A percentile compares a stretch with the other conserved stretches of the same genome.
Conservation (phyloP, 106 monocot species). For the Dendrobium officinale region DNA sequence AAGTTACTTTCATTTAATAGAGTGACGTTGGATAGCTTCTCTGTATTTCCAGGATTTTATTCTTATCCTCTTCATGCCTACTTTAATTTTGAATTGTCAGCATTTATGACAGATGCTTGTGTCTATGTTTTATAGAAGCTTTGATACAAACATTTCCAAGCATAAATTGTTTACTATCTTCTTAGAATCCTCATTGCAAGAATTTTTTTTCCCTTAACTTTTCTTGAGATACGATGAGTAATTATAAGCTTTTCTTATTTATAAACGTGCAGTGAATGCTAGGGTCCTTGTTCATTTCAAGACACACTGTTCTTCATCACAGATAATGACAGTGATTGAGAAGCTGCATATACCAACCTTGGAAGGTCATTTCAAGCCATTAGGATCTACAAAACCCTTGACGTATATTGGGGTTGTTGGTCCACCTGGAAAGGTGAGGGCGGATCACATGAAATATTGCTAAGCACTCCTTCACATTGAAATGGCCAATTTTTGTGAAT, state of each 20-base stretch:
- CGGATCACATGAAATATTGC: background rate
- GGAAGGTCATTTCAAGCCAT: slow-evolving; percentile 26
- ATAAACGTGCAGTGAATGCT: slow-evolving; percentile 30
- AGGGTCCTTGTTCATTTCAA: slow-evolving; percentile 27
- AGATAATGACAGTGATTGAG: slow-evolving; percentile 30
- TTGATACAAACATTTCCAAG: background rate
- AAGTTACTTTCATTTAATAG: background rate
- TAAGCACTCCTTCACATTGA: background rate
- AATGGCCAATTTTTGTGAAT: background rate
- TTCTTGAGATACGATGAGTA: background rate
- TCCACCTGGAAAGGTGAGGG: slow-evolving; percentile 46
- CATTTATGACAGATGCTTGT: background rate
- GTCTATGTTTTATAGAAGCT: background rate
- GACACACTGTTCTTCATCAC: slow-evolving; percentile 22
- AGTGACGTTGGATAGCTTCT: background rate
- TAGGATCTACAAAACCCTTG: slow-evolving; percentile 27
- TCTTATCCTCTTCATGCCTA: background rate
- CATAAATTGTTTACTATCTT: background rate
- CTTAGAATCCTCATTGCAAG: background rate
- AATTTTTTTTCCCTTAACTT: background rate
- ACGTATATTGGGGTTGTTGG: slow-evolving; percentile 46
- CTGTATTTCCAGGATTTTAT: background rate
- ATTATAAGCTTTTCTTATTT: background rate
- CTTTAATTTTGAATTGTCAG: background rate
- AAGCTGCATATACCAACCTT: slow-evolving; percentile 29